Evolutionary conservation across 2,329 filamentous ascomycete genomes (phyloP).

Genomic region (Botryotinia globosa): DNA sequence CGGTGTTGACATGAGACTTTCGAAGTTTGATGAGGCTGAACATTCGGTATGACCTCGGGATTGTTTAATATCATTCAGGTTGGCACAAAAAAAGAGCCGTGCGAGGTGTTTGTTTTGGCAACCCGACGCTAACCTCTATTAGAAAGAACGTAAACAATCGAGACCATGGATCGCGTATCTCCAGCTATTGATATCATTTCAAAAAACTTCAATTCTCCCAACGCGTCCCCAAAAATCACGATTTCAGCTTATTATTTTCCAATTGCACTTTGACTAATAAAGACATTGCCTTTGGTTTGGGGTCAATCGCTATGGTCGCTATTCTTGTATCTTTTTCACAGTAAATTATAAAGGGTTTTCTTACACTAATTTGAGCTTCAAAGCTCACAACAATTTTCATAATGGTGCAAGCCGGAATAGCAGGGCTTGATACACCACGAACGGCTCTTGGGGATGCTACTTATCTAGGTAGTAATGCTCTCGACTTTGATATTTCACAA

Average conservation of each 20-base stretch:
- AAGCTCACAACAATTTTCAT: slow-evolving; percentile 35
- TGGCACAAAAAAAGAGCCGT: neutral
- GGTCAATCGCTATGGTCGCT: slow-evolving; percentile 34
- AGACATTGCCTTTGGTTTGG: slow-evolving; percentile 31
- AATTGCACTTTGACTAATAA: slow-evolving; percentile 6
- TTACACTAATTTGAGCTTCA: slow-evolving; percentile 26
- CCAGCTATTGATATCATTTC: slow-evolving; percentile 15
- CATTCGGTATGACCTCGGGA: neutral
- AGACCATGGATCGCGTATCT: slow-evolving; percentile 32
- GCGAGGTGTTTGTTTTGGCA: neutral
- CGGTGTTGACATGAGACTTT: neutral
- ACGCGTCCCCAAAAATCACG: neutral
- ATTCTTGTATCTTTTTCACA: slow-evolving; percentile 28
- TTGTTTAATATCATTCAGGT: neutral
- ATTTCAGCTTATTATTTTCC: slow-evolving; percentile 12
- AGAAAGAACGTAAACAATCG: slow-evolving; percentile 30
- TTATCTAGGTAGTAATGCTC: slow-evolving; percentile 62
- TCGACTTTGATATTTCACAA: slow-evolving; percentile 80
- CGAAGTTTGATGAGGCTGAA: slow-evolving; percentile 2
- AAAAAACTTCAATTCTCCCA: slow-evolving; percentile 8
- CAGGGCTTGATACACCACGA: slow-evolving; percentile 77
- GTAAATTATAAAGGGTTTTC: slow-evolving; percentile 26
- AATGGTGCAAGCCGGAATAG: slow-evolving; percentile 64
- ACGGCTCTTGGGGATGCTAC: slow-evolving; percentile 83
- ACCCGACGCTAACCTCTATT: slow-evolving; percentile 23